Evolutionary conservation across 176 grass and related monocot genomes (phyloP), one percentile per base, ranked within the genome.

Genomic region (Hordeum marinum): DNA sequence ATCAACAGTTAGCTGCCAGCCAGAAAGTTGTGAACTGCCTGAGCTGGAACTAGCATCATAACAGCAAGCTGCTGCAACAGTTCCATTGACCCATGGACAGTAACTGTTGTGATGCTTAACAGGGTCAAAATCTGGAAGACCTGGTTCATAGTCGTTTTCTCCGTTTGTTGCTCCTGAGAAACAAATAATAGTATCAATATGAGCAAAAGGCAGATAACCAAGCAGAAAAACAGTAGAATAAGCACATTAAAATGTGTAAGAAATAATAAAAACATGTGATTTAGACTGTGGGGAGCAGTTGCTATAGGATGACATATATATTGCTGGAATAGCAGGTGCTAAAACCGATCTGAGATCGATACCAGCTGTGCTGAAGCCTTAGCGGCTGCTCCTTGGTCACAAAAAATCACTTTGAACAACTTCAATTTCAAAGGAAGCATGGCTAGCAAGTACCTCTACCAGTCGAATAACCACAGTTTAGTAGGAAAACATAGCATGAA

Each of bases 21-120:
- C 93, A 76, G 89, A 95, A 76, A 86, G 80, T 65, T 76, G 69
- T 85, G 87, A 82, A 91, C 77, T 88, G 37, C 77, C 85, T 77
- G 88, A 89, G 74, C 86, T 78, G 54, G 91, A 88, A 24, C 65
- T 90, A 85, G 69, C 81, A 48, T 88, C 86, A 31, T 83, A 77
- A 67, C 93, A 95, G 79, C 88, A 94, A 90, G 93, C 93, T 14
- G 78, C 69, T 52, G 88, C 91, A 88, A 98, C 96, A 89, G 85
- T 88, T 84, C 93, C 91, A 81, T 98, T 98, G 75, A 95, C 93
- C 96, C 93, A 98, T 40, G 96, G 96, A 37, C 96, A 98, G 75
- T 91, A 95, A 76, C 78, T 94, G 73, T 94, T 94, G 81, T 98
- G 96, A 87, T 98, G 96, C 72, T 93, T 94, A 74, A 98, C 85